phyloP scores from a whole-genome alignment of 495 filamentous ascomycete species.

The Staphylotrichum tortipilum region DNA sequence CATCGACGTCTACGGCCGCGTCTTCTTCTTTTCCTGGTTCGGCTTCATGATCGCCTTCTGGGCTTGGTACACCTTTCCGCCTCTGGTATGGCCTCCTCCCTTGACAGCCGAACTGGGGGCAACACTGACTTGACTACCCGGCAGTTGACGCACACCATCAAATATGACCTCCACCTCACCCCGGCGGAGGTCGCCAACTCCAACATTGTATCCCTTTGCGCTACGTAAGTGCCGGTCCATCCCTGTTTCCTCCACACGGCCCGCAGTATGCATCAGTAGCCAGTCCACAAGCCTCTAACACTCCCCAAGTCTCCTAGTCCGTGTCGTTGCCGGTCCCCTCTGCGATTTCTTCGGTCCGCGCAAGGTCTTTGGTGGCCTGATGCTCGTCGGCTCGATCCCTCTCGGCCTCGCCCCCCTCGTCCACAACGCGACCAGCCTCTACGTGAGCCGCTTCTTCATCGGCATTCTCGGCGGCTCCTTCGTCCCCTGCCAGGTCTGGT shows the following conservation, averaged over 20 bases:
- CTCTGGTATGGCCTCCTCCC: conserved; percentile 49
- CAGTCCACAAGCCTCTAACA: background rate
- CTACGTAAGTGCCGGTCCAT: background rate
- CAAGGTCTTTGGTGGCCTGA: conserved; percentile 66
- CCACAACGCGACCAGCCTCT: conserved; percentile 57
- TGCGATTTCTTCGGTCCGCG: conserved; percentile 84
- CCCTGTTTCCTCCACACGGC: background rate
- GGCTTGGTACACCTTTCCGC: conserved; percentile 84
- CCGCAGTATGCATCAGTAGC: too few species aligned
- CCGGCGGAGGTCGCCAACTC: conserved; percentile 72
- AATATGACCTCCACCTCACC: conserved; percentile 64
- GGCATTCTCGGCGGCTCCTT: conserved; percentile 87
- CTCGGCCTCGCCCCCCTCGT: conserved; percentile 77
- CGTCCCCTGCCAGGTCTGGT: conserved; percentile 95
- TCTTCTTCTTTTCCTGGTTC: conserved; percentile 91
- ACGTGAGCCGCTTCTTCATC: conserved; percentile 80
- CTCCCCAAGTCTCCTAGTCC: conserved; percentile 70
- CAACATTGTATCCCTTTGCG: conserved; percentile 70
- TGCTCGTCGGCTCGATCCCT: conserved; percentile 71
- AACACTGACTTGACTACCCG: too few species aligned
- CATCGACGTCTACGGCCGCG: conserved; percentile 71
- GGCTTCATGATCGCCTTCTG: conserved; percentile 96
- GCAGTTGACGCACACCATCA: conserved; percentile 63
- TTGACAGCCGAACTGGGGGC: too few species aligned
- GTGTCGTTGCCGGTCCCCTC: conserved; percentile 68